A percentile compares a stretch with the other conserved stretches of the same genome.
Conservation (phyloP, 768 basidiomycete genomes). For the Naganishia friedmannii region DNA sequence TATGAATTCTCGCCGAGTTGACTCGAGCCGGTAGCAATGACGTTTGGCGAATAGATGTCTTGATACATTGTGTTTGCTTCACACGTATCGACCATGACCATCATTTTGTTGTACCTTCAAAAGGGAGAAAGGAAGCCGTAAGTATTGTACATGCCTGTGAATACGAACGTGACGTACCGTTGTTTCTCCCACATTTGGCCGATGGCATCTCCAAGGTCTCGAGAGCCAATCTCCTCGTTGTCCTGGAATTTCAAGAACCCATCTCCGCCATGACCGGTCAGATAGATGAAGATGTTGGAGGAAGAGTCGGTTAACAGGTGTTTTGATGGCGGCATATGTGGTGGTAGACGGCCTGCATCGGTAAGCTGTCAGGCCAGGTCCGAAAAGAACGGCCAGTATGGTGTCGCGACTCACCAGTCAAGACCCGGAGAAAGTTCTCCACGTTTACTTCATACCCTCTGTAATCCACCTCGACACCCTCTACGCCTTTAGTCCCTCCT, state of each 20-base stretch:
- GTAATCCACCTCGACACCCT: slow-evolving; percentile 97
- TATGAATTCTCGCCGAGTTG: slow-evolving; percentile 84
- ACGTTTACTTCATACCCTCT: slow-evolving; percentile 97
- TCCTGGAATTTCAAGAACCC: slow-evolving; percentile 99
- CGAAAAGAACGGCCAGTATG: too few species aligned
- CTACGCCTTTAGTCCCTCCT: slow-evolving; percentile 43
- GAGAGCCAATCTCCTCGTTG: slow-evolving; percentile 94
- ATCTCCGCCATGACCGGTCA: slow-evolving; percentile 97
- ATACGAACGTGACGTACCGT: slow-evolving; percentile 58
- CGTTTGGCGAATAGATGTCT: slow-evolving; percentile 87
- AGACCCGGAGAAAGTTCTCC: slow-evolving; percentile 85
- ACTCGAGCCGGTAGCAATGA: slow-evolving; percentile 85
- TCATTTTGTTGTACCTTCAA: slow-evolving; percentile 83
- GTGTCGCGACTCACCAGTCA: slow-evolving; percentile 78
- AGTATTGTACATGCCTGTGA: not conserved
- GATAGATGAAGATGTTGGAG: slow-evolving; percentile 92
- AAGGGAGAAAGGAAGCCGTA: not conserved
- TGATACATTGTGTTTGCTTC: slow-evolving; percentile 95
- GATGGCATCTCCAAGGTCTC: slow-evolving; percentile 95
- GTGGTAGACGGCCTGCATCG: slow-evolving; percentile 69
- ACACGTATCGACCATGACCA: slow-evolving; percentile 98
- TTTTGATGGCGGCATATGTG: slow-evolving; percentile 84
- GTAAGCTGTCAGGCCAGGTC: too few species aligned
- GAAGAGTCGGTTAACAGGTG: slow-evolving; percentile 83
- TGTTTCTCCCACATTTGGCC: slow-evolving; percentile 99